Evolutionary conservation across 1,284 basidiomycete species (phyloP).

Genomic region (Microbotryum scabiosae): DNA sequence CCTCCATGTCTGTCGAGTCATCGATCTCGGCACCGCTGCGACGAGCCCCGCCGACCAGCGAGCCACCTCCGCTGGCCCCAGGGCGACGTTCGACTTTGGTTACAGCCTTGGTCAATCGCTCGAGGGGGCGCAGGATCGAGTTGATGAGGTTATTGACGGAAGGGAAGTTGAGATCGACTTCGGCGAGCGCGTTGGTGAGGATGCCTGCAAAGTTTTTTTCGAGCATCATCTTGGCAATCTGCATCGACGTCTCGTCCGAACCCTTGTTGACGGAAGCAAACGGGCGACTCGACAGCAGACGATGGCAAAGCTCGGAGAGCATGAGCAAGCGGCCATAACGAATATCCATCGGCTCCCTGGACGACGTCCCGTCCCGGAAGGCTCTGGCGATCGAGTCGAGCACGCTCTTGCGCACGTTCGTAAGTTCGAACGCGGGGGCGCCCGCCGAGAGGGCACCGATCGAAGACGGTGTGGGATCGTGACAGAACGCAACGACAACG

Average conservation of each 20-base stretch:
- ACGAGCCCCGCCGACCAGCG: conserved; percentile 44
- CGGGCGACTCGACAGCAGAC: conserved; percentile 67
- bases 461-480: conserved; percentile 57
- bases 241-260: conserved; percentile 72
- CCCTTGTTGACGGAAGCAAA: conserved; percentile 49
- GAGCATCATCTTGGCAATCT: conserved; percentile 94
- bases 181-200: conserved; percentile 78
- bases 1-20: conserved; percentile 37
- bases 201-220: conserved; percentile 94
- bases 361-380: conserved; percentile 64
- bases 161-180: conserved; percentile 93
- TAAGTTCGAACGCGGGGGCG: conserved; percentile 3
- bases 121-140: conserved; percentile 77
- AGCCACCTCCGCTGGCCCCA: conserved; percentile 46
- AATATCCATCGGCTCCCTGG: conserved; percentile 59
- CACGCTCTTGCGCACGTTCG: conserved; percentile 68
- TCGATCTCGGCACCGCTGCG: conserved; percentile 29
- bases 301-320: conserved; percentile 77
- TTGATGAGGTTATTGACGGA: conserved; percentile 77
- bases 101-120: conserved; percentile 87
- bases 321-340: conserved; percentile 85
- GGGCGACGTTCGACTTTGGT: conserved; percentile 89
- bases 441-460: conserved; percentile 39
- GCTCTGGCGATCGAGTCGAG: conserved; percentile 79
- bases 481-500: conserved; percentile 81